Base-by-base conservation (phyloP, 345 rosid species). In the Linum trigynum region DNA sequence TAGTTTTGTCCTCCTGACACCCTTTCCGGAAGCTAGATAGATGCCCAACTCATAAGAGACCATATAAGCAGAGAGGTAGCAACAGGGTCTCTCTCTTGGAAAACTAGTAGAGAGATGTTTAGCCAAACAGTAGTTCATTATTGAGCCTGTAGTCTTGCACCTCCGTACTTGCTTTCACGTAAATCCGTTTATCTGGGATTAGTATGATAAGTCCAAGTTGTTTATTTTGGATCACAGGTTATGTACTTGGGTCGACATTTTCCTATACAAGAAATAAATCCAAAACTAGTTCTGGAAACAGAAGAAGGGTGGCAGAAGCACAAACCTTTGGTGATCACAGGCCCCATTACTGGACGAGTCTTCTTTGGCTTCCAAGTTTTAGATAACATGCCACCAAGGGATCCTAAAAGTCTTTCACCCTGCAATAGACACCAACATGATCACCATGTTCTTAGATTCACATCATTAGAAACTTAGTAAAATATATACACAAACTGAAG, bases 321-420 rank as follows among this genome's bases (percentile, higher is more conserved):
- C 53, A 48, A 64, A 90, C 97, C 95, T 82, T 81, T 76, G 38
- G 87, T 84, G 39, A 81, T 69, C 45, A 78, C 71, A 42, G 97
- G 97, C 55, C 99, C 96, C 10, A 62, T 70, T 5, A 94, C 82
- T 41, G 75, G 71, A 66, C 80, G 91, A 65, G 82, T 83, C 84
- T 83, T 94, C 80, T 88, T 90, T 5, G 96, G 97, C 77, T 90
- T 94, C 99, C 99, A 94, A 5, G 89, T 88, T 79, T 55, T 94
- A 42, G 92, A 84, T 67, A 88, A 88, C 72, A 94, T 82, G 63
- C 97, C 92, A 56, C 99, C 99, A 67, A 94, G 96, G 74, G 84
- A 90, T 64, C 96, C 96, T 70, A 94, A 80, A 68, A 94, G 91
- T 84, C 88, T 94, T 81, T 94, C 99, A 63, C 99, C 97, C 99